Base-by-base conservation (phyloP, 164 flowering plant species). In the Magnolia officinalis region DNA sequence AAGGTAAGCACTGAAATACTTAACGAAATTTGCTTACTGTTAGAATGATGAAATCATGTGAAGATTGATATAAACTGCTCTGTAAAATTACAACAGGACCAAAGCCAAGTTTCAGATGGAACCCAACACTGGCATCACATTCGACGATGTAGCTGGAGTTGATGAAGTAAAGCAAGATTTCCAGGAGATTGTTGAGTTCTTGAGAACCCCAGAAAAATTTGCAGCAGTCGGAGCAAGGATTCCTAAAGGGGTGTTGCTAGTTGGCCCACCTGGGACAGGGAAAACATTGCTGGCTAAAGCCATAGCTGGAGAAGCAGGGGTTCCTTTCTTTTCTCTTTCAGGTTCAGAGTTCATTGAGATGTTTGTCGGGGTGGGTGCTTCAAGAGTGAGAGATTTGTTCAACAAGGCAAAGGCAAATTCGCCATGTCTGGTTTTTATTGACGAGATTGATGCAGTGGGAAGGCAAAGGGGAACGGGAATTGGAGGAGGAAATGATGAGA, bases 161-260 rank as follows among this genome's bases (percentile, higher is more conserved):
- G 92, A 89, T 75, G 95, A 91, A 80, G 95, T 92, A 66, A 91
- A 89, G 81, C 90, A 88, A 77, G 95, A 90, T 70, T 90, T 89
- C 50, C 86, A 82, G 70, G 95, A 91, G 81, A 85, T 89, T 5
- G 90, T 91, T 2, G 89, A 91, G 78, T 91, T 89, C 82, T 71
- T 91, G 20, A 87, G 79, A 65, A 88, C 85, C 29, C 91, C 92
- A 9, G 89, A 89, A 74, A 91, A 88, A 79, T 91, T 89, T 74
- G 70, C 86, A 18, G 86, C 90, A 63, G 79, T 89, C 6, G 92
- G 92, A 9, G 96, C 90, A 24, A 87, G 76, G 69, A 87, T 92
- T 72, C 96, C 92, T 2, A 91, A 88, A 76, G 96, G 91, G 5
- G 87, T 88, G 1, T 86, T 92, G 1, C 78, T 92, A 26, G 87